Conservation (phyloP, 1,284 basidiomycete genomes). For the Ceratobasidium sp. region DNA sequence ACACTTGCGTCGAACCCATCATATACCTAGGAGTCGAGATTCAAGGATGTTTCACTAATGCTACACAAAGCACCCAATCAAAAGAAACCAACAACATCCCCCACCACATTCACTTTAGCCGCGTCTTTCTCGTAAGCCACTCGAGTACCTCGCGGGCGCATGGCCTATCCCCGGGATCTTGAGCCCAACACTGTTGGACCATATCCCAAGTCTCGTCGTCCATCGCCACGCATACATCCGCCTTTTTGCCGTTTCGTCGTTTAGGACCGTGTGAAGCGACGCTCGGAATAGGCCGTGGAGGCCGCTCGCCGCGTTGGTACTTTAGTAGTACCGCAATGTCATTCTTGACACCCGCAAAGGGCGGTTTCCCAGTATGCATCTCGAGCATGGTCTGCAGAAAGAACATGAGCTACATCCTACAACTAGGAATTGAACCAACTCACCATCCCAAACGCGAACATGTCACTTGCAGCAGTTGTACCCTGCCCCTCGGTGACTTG, state of each 20-base stretch:
- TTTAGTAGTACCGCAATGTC: conserved; percentile 22
- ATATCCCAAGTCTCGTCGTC: conserved; percentile 3
- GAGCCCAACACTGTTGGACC: conserved; percentile 8
- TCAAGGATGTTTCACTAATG: too few species aligned
- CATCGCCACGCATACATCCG: conserved; percentile 8
- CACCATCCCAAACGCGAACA: conserved; percentile 25
- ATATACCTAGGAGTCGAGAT: too few species aligned
- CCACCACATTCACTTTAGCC: too few species aligned
- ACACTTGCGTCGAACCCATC: too few species aligned
- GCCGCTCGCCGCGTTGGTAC: conserved; percentile 16
- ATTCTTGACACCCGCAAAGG: conserved; percentile 10
- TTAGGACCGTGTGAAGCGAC: not conserved
- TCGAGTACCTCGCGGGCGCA: not conserved
- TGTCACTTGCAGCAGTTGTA: not conserved
- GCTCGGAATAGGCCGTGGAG: not conserved
- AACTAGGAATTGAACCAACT: not conserved
- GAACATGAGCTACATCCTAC: not conserved
- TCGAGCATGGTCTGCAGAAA: conserved; percentile 8
- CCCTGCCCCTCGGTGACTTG: conserved; percentile 8
- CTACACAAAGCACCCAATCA: too few species aligned
- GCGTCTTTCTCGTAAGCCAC: not conserved
- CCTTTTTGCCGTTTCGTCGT: not conserved
- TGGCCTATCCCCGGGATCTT: not conserved
- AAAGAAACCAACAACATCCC: too few species aligned
- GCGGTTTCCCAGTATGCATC: conserved; percentile 5